Evolutionary conservation across 805 yeast species (phyloP), one percentile per base, ranked within the genome.

Genomic region (Kregervanrija pseudodelftensis): DNA sequence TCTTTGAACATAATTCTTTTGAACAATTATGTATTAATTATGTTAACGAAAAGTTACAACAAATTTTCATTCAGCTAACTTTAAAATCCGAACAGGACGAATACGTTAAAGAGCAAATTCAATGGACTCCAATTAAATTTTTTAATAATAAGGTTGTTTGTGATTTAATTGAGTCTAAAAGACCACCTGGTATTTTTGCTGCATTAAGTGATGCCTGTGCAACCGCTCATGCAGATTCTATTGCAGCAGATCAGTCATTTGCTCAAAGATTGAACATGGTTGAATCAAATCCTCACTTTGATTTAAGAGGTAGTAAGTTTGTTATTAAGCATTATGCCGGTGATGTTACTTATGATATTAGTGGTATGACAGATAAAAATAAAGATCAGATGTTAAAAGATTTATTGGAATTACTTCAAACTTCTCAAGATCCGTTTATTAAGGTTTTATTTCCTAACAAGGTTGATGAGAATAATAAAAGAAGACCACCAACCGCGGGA

Each of bases 11-110:
- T 56, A 90, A 90, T 67, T 86, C 96, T 2, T 90, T 91, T 63
- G 97, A 91, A 63, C 98, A 90, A 67, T 74, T 90, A 52, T 90
- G 97, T 68, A 90, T 90, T 70, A 90, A 91, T 64, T 90, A 91
- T 56, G 97, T 90, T 52, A 90, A 90, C 65, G 98, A 90, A 65
- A 91, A 91, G 66, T 73, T 91, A 54, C 97, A 90, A 69, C 99
- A 91, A 64, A 93, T 91, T 60, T 93, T 93, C 59, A 93, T 93
- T 62, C 95, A 93, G 64, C 74, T 93, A 59, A 93, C 99, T 2
- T 74, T 93, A 59, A 93, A 93, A 67, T 85, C 97, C 0, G 99
- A 93, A 67, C 99, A 93, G 69, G 99, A 93, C 52, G 98, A 93
- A 61, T 93, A 93, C 58, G 93, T 88, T 33, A 83, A 85, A 54